Percentiles rank a stretch among this genome's conserved stretches.
Evolutionary conservation across 2,329 filamentous ascomycete species (phyloP).

Genomic region (Cladosporium sp.): DNA sequence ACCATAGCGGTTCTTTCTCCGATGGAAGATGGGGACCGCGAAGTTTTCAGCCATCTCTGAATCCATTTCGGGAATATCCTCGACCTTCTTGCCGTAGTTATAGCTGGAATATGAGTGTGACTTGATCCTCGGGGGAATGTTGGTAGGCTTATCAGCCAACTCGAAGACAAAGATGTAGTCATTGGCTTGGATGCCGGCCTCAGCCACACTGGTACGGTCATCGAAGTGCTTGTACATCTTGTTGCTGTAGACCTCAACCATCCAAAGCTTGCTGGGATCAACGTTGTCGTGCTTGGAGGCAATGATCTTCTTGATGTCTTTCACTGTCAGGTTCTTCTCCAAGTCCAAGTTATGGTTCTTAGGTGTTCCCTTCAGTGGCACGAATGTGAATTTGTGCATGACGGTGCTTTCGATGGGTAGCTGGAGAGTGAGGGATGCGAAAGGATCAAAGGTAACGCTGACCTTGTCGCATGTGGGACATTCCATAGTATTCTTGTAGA

Average conservation of each 20-base stretch:
- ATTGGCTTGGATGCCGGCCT: slow-evolving; percentile 62
- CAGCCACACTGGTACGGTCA: slow-evolving; percentile 66
- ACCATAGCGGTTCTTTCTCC: slow-evolving; percentile 39
- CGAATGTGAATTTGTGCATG: slow-evolving; percentile 72
- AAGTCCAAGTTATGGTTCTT: slow-evolving; percentile 76
- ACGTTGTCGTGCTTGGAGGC: slow-evolving; percentile 54
- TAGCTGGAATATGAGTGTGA: slow-evolving; percentile 50
- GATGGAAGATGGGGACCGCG: slow-evolving; percentile 71
- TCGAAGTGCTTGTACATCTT: slow-evolving; percentile 87
- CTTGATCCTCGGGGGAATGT: slow-evolving; percentile 61
- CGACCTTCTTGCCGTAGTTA: slow-evolving; percentile 37
- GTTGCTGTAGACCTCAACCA: slow-evolving; percentile 76
- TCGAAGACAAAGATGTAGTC: slow-evolving; percentile 75
- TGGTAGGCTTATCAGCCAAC: slow-evolving; percentile 75
- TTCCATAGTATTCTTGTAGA: slow-evolving; percentile 96
- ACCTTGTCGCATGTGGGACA: slow-evolving; percentile 91
- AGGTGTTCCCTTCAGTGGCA: slow-evolving; percentile 71
- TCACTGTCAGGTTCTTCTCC: slow-evolving; percentile 72
- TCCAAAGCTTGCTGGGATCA: slow-evolving; percentile 66
- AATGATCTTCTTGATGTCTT: slow-evolving; percentile 64
- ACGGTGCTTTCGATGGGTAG: slow-evolving; percentile 84
- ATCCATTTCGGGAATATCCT: slow-evolving; percentile 56
- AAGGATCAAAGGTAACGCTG: slow-evolving; percentile 98
- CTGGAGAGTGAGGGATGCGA: slow-evolving; percentile 89
- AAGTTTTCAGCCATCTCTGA: slow-evolving; percentile 65